Conservation (phyloP, 495 filamentous ascomycete species). For the Darksidea phi region DNA sequence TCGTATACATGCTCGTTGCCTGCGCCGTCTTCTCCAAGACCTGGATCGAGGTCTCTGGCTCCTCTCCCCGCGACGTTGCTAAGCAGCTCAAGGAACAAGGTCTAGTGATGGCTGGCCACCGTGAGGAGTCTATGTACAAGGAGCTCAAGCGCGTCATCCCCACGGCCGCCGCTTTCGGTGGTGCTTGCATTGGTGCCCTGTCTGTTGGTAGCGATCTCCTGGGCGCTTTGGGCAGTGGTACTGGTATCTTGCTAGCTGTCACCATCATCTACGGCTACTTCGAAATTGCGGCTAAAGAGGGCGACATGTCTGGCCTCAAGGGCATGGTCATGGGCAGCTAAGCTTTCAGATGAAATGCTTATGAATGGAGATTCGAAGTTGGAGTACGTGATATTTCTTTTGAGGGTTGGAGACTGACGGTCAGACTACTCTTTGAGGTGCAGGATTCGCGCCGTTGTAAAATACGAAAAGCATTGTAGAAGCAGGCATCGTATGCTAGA, state of each 20-base stretch:
- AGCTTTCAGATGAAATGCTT: background rate
- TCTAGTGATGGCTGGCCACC: conserved; percentile 98
- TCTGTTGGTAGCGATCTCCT: conserved; percentile 94
- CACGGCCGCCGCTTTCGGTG: conserved; percentile 96
- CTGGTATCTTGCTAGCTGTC: conserved; percentile 95
- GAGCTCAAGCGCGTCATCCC: conserved; percentile 99
- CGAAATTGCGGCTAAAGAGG: conserved; percentile 98
- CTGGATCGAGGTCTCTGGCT: conserved; percentile 99
- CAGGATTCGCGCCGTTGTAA: background rate
- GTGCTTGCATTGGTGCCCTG: conserved; percentile 97
- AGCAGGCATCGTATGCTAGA: conserved; percentile 15
- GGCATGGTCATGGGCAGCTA: conserved; percentile 62
- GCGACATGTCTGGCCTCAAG: conserved; percentile 88
- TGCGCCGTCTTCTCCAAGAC: conserved; percentile 99
- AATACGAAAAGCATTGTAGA: background rate
- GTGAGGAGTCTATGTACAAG: conserved; percentile 99
- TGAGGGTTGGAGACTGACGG: background rate
- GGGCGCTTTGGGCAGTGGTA: conserved; percentile 93
- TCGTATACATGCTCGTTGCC: conserved; percentile 93
- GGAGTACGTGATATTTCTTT: background rate
- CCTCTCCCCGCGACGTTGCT: conserved; percentile 93
- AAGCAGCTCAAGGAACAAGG: conserved; percentile 99
- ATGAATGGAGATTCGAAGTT: background rate
- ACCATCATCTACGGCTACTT: conserved; percentile 99
- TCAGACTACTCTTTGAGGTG: background rate